Evolutionary conservation across 345 rosid species (phyloP).

Genomic region (Carallia pectinifolia): DNA sequence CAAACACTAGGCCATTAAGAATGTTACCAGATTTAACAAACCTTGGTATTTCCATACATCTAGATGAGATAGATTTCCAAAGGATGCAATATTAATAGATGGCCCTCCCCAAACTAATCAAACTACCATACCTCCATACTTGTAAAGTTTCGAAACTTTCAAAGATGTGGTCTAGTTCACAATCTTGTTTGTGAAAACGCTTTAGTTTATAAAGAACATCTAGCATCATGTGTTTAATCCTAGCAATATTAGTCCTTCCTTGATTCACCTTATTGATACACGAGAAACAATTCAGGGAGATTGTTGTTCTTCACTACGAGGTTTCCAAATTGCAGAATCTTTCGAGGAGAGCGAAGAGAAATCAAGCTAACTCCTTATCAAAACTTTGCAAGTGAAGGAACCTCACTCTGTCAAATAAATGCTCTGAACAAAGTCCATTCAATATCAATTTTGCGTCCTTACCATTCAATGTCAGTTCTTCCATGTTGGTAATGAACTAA

Average conservation of each 20-base stretch:
- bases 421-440: too few species aligned
- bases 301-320: too few species aligned
- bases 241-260: too few species aligned
- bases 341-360: too few species aligned
- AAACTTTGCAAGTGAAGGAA: too few species aligned
- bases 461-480: not conserved
- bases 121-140: not conserved
- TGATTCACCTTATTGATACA: not conserved
- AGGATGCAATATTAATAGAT: not conserved
- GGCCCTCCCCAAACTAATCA: not conserved
- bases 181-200: not conserved
- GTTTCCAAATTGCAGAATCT: too few species aligned
- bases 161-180: not conserved
- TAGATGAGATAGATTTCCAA: not conserved
- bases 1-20: not conserved
- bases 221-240: not conserved
- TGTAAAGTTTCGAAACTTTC: not conserved
- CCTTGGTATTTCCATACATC: not conserved
- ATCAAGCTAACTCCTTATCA: too few species aligned
- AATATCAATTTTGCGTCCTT: too few species aligned
- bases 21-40: not conserved
- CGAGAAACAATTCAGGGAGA: not conserved
- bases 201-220: not conserved
- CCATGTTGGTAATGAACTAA: not conserved
- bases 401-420: too few species aligned